A percentile compares a stretch with the other conserved stretches of the same genome.
Evolutionary conservation across 805 yeast species (phyloP).

Genomic region (Kazachstania bromeliacearum): DNA sequence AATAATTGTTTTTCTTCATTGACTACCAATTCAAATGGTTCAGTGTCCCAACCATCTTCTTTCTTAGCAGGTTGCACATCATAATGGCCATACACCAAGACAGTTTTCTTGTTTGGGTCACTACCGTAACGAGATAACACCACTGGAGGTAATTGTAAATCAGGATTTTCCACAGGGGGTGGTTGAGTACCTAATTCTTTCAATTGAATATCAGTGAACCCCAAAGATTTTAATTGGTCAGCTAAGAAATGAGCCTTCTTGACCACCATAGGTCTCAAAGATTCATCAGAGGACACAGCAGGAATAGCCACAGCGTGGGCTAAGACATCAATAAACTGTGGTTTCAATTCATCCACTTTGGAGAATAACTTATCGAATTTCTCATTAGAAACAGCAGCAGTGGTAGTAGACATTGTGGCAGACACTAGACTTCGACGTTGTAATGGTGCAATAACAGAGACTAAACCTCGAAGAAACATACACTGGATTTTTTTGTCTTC

Average conservation of each 20-base stretch:
- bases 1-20: slow-evolving; percentile 58
- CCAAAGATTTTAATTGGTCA: slow-evolving; percentile 57
- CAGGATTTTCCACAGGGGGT: slow-evolving; percentile 66
- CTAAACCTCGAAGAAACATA: slow-evolving; percentile 3
- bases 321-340: slow-evolving; percentile 62
- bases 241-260: slow-evolving; percentile 81
- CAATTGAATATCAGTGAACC: slow-evolving; percentile 74
- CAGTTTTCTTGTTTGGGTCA: slow-evolving; percentile 77
- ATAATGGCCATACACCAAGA: slow-evolving; percentile 91
- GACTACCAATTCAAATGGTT: slow-evolving; percentile 68
- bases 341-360: slow-evolving; percentile 67
- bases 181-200: slow-evolving; percentile 84
- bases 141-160: slow-evolving; percentile 80
- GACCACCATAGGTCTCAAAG: slow-evolving; percentile 79
- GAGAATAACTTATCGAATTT: slow-evolving; percentile 29
- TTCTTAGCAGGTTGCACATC: slow-evolving; percentile 94
- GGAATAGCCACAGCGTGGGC: slow-evolving; percentile 86
- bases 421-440: slow-evolving; percentile 1
- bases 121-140: slow-evolving; percentile 82
- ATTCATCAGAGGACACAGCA: slow-evolving; percentile 87
- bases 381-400: slow-evolving; percentile 7
- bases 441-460: slow-evolving; percentile 1
- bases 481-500: no score
- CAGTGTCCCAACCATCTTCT: slow-evolving; percentile 94
- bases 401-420: slow-evolving; percentile 8